phyloP scores from a whole-genome alignment of 2,329 filamentous ascomycete genomes.

The Raffaelea albimanens region DNA sequence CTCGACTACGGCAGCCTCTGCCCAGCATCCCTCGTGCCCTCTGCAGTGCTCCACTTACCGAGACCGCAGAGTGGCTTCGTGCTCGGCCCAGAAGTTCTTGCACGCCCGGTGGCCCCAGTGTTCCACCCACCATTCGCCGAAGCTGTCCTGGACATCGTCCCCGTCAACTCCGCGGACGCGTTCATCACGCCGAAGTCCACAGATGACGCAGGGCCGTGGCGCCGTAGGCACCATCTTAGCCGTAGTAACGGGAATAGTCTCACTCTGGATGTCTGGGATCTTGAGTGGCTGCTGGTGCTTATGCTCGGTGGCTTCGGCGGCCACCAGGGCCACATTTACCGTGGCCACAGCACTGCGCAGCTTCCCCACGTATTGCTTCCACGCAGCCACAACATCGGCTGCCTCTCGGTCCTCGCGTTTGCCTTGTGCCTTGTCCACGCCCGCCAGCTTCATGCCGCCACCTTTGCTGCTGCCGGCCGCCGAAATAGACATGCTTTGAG shows the following conservation, averaged over 20 bases:
- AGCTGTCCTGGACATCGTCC: constrained; percentile 72
- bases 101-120: constrained; percentile 77
- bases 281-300: constrained; percentile 24
- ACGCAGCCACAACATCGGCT: constrained; percentile 63
- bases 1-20: too few relatives aligned
- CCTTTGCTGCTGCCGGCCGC: constrained; percentile 56
- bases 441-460: constrained; percentile 77
- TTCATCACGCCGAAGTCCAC: constrained; percentile 82
- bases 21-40: too few relatives aligned
- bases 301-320: constrained; percentile 11
- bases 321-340: constrained; percentile 40
- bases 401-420: constrained; percentile 77
- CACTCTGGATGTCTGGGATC: constrained; percentile 59
- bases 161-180: constrained; percentile 63
- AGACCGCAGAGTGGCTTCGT: constrained; percentile 55
- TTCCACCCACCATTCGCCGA: constrained; percentile 94
- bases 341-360: constrained; percentile 63
- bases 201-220: constrained; percentile 69
- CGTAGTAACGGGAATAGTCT: constrained; percentile 57
- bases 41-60: too few relatives aligned
- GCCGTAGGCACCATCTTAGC: constrained; percentile 68
- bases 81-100: constrained; percentile 74
- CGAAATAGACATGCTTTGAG: constrained; percentile 83
- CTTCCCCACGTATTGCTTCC: constrained; percentile 66
- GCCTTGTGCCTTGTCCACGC: constrained; percentile 75